Percentiles rank a stretch among this genome's conserved stretches.
phyloP scores from a whole-genome alignment of 2,329 filamentous ascomycete species.

The Sporothrix protearum region DNA sequence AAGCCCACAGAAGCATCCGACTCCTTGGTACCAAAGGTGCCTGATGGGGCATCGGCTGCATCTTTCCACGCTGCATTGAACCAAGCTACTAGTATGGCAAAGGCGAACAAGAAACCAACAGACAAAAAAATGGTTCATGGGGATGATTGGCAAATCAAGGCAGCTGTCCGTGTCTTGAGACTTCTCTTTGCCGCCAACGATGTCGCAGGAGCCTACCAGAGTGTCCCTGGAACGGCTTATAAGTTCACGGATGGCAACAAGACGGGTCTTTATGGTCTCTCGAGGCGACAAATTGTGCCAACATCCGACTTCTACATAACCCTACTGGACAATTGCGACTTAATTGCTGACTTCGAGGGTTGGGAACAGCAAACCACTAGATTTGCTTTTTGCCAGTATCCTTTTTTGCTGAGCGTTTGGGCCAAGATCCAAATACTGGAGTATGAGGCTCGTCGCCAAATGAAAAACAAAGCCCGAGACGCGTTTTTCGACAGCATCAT shows the following conservation, averaged over 20 bases:
- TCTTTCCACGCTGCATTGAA: slow-evolving; percentile 76
- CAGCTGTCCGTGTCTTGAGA: slow-evolving; percentile 74
- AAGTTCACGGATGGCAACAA: slow-evolving; percentile 32
- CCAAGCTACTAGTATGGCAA: slow-evolving; percentile 41
- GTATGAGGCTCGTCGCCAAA: slow-evolving; percentile 81
- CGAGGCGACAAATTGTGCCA: slow-evolving; percentile 64
- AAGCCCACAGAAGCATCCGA: slow-evolving; percentile 56
- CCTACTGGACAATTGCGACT: slow-evolving; percentile 78
- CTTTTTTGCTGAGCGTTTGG: slow-evolving; percentile 86
- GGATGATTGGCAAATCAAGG: slow-evolving; percentile 87
- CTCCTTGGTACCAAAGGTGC: slow-evolving; percentile 70
- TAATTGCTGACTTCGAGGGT: slow-evolving; percentile 79
- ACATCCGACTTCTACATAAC: slow-evolving; percentile 87
- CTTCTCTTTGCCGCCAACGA: slow-evolving; percentile 81
- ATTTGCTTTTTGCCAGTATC: slow-evolving; percentile 89
- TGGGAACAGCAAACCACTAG: slow-evolving; percentile 74
- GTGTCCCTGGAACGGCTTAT: slow-evolving; percentile 28
- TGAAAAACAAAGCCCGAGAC: slow-evolving; percentile 82
- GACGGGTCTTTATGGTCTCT: slow-evolving; percentile 42
- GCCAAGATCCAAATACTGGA: slow-evolving; percentile 89
- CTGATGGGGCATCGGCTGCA: slow-evolving; percentile 61
- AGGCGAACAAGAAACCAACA: slow-evolving; percentile 52
- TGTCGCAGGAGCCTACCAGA: slow-evolving; percentile 39
- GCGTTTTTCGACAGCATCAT: slow-evolving; percentile 89
- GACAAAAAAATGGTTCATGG: slow-evolving; percentile 61